These are phyloP conservation scores for Xylaria sp. DNA, from an alignment of 495 filamentous ascomycete genomes.

Conservation along the genomic window DNA sequence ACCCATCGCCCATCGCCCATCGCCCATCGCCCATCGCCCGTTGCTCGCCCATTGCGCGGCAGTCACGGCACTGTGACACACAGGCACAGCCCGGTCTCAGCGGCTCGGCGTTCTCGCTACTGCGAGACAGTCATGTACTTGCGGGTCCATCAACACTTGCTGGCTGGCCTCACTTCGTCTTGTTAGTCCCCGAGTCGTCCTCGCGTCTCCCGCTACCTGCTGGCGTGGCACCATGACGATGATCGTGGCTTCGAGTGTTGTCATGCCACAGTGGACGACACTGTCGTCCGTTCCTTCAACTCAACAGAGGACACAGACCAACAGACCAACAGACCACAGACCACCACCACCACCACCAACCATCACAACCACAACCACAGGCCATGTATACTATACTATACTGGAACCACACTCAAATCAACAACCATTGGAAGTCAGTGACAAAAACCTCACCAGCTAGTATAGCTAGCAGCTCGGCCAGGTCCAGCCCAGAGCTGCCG, in stretches of 20 bases:
- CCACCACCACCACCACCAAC: no score
- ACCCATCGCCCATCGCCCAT: no score
- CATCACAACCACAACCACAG: no score
- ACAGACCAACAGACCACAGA: no score
- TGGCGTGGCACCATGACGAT: conserved; percentile 25
- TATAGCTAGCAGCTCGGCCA: neutral
- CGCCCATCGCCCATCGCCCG: no score
- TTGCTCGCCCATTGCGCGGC: no score
- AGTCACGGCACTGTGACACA: conserved; percentile 30
- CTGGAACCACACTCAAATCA: neutral
- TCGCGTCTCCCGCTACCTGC: conserved; percentile 12
- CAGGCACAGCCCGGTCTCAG: conserved; percentile 31
- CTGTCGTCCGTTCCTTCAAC: conserved; percentile 9
- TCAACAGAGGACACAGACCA: no score
- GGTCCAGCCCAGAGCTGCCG: neutral
- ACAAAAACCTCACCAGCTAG: neutral
- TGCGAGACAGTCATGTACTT: conserved; percentile 31
- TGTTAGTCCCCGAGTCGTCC: conserved; percentile 22
- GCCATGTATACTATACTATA: no score
- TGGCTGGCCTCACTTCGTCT: neutral
- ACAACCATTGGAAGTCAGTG: conserved; percentile 3
- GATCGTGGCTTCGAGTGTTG: conserved; percentile 8
- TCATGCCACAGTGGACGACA: conserved; percentile 24
- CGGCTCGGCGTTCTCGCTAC: conserved; percentile 22
- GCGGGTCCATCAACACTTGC: conserved; percentile 20